phyloP scores from a whole-genome alignment of 768 basidiomycete species.

The Clitopilus passeckerianus region DNA sequence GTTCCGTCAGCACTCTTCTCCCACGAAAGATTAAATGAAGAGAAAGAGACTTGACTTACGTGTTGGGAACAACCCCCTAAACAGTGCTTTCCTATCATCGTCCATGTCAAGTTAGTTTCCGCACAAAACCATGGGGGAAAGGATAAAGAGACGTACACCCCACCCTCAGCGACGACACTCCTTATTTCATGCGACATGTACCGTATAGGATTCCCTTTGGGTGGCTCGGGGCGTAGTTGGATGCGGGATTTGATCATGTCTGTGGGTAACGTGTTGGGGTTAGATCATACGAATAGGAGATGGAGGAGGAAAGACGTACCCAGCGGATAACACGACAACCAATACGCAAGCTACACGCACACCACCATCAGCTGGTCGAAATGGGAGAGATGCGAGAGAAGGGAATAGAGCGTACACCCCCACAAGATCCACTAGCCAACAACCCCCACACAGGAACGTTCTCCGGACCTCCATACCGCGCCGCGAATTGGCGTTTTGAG shows the following conservation, averaged over 20 bases:
- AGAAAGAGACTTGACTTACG: slow-evolving; percentile 39
- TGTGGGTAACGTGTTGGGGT: no score
- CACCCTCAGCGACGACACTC: slow-evolving; percentile 63
- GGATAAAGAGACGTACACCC: slow-evolving; percentile 46
- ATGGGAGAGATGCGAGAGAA: background rate
- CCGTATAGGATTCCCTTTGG: slow-evolving; percentile 63
- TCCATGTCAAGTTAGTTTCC: background rate
- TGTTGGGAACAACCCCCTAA: slow-evolving; percentile 73
- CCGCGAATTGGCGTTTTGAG: slow-evolving; percentile 70
- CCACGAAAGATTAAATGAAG: background rate
- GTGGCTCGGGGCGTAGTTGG: slow-evolving; percentile 74
- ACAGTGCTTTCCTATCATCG: slow-evolving; percentile 52
- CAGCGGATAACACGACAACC: slow-evolving; percentile 90
- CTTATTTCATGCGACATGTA: slow-evolving; percentile 76
- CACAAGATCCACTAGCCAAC: slow-evolving; percentile 76
- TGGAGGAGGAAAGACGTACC: slow-evolving; percentile 31
- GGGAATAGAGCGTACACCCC: slow-evolving; percentile 54
- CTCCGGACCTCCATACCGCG: slow-evolving; percentile 45
- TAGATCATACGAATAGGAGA: background rate
- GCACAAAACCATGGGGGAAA: background rate
- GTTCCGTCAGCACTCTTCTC: background rate
- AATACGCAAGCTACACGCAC: slow-evolving; percentile 67
- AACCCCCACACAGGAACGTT: slow-evolving; percentile 83
- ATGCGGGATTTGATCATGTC: slow-evolving; percentile 92
- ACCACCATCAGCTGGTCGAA: background rate